A percentile compares a stretch with the other conserved stretches of the same genome.
phyloP scores from a whole-genome alignment of 2,329 filamentous ascomycete genomes.

The Calonectria crousiana region DNA sequence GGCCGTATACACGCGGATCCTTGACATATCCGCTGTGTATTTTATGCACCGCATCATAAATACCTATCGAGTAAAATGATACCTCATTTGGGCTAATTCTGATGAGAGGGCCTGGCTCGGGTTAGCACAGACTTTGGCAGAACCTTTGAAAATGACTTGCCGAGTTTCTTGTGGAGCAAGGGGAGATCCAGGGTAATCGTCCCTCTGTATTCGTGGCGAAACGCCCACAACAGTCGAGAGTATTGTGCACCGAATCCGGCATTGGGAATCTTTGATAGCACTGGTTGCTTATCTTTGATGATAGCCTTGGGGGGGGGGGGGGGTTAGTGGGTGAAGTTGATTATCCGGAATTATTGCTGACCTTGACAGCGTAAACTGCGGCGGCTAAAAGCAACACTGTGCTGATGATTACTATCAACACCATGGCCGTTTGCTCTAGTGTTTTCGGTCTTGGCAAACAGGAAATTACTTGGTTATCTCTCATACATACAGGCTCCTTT shows the following conservation, averaged over 20 bases:
- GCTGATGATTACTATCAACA: neutral
- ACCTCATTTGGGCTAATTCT: constrained; percentile 41
- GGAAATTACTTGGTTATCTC: no score
- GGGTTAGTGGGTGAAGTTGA: neutral
- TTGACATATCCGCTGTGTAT: constrained; percentile 41
- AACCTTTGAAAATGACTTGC: neutral
- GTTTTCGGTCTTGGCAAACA: neutral
- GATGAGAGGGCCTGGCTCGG: constrained; percentile 33
- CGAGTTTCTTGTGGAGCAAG: constrained; percentile 37
- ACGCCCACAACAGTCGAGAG: constrained; percentile 40
- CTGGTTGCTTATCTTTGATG: constrained; percentile 13
- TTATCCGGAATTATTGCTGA: neutral
- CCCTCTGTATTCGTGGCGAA: constrained; percentile 37
- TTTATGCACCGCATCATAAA: constrained; percentile 42
- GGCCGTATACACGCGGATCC: constrained; percentile 43
- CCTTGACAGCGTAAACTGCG: neutral
- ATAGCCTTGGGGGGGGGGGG: neutral
- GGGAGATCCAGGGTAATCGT: constrained; percentile 38
- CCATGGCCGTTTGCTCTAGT: neutral
- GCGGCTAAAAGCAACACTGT: neutral
- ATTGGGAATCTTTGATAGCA: constrained; percentile 35
- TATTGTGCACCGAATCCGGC: constrained; percentile 34
- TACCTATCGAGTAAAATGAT: constrained; percentile 43
- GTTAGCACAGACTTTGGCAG: neutral
- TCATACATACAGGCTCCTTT: neutral